These are phyloP conservation scores for Xylariaceae sp. DNA, from an alignment of 2,329 filamentous ascomycete species.

Conservation along the genomic window DNA sequence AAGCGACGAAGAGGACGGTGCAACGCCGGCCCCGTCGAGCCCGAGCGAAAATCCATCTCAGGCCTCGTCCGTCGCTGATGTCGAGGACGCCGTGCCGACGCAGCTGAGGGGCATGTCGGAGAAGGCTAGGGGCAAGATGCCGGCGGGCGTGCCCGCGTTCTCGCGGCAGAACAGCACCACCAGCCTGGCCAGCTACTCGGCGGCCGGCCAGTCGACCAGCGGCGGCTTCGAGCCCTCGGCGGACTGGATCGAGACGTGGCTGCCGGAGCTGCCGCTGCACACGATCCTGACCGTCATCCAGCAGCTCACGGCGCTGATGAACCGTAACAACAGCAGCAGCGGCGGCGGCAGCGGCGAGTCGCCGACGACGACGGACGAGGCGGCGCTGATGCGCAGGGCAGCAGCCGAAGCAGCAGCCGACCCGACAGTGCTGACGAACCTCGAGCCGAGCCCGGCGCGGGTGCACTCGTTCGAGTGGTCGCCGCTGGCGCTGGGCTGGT, in stretches of 20 bases:
- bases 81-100: conserved; percentile 72
- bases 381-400: conserved; percentile 56
- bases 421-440: conserved; percentile 54
- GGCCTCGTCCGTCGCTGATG: conserved; percentile 58
- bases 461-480: conserved; percentile 95
- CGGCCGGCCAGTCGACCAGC: conserved; percentile 45
- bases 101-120: conserved; percentile 92
- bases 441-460: conserved; percentile 67
- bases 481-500: conserved; percentile 84
- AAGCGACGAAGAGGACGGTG: conserved; percentile 39
- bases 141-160: conserved; percentile 71
- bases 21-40: conserved; percentile 55
- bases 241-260: conserved; percentile 87
- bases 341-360: conserved; percentile 38
- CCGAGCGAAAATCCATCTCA: conserved; percentile 56
- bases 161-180: conserved; percentile 86
- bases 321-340: conserved; percentile 38
- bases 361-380: conserved; percentile 48
- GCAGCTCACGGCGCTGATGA: conserved; percentile 51
- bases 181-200: conserved; percentile 62
- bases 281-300: conserved; percentile 73
- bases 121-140: conserved; percentile 94
- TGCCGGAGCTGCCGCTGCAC: conserved; percentile 84
- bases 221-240: conserved; percentile 70
- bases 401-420: conserved; percentile 35